Evolutionary conservation across 331 rosid genomes (phyloP), one percentile per base, ranked within the genome.

Genomic region (Malus hybrid): DNA sequence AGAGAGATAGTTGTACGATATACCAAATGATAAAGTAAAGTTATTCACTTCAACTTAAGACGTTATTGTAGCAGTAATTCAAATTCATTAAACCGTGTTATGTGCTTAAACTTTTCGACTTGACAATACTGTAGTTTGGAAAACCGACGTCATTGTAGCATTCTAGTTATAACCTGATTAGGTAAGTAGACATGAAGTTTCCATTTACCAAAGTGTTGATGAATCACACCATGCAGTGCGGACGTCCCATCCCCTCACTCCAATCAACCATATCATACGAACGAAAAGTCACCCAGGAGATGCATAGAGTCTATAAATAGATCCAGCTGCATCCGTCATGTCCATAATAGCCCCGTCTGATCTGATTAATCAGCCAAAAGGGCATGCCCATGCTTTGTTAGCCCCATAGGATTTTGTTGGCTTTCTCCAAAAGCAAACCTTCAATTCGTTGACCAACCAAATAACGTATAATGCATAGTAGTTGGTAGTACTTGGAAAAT

Each of bases 401-500:
- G 46, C 54, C 60, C 7, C 12, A 24, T 22, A 34, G 8, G 67
- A 22, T 22, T 52, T 10, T 32, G 33, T 6, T 62, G 33, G 5
- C 9, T 27, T 9, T 11, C 33, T 61, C 16, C 66, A 61, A 61
- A 12, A 5, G 3, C 18, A 24, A 27, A 13, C 19, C 36, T 11
- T 24, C 36, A 36, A 5, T 29, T 20, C 6, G n/a, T 39, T 65
- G 83, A 74, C 74, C 3, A 4, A 20, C 24, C 10, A 44, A 70
- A 7, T 6, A 10, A 15, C 16, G 20, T 52, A 52, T 16, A 52
- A n/a, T 20, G 14, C 22, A 6, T 12, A 64, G 67, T 36, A 56
- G 28, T 76, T 77, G 73, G 74, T 36, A 39, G 46, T 79, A 77
- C 54, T 74, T 59, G 81, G 82, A 64, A 77, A 65, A 78, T 76